Evolutionary conservation across 2,329 filamentous ascomycete species (phyloP).

Genomic region (Penicillium thymicola): DNA sequence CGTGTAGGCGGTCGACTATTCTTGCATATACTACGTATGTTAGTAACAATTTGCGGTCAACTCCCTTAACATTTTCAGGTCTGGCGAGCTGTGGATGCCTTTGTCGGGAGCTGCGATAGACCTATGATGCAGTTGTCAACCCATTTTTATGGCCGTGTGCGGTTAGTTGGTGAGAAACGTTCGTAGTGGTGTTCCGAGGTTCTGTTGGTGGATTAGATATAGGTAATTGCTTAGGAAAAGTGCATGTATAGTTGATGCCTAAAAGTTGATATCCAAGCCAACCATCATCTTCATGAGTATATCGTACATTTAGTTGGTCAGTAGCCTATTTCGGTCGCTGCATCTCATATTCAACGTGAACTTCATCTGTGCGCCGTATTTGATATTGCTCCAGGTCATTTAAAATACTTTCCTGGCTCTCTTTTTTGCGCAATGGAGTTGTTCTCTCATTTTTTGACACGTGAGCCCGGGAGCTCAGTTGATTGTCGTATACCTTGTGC

Average conservation of each 20-base stretch:
- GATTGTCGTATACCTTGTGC: not conserved
- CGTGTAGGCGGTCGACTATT: too few relatives aligned
- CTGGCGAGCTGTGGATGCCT: too few relatives aligned
- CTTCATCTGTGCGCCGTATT: slow-evolving; percentile 24
- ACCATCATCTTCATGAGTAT: not conserved
- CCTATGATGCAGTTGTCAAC: too few relatives aligned
- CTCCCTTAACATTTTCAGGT: too few relatives aligned
- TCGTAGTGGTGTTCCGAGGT: not conserved
- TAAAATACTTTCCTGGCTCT: slow-evolving; percentile 21
- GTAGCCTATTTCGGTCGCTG: not conserved
- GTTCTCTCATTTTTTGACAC: not conserved
- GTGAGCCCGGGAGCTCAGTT: not conserved
- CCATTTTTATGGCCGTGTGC: too few relatives aligned
- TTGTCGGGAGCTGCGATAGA: too few relatives aligned
- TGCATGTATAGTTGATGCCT: not conserved
- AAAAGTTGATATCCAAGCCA: not conserved
- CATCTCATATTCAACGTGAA: slow-evolving; percentile 21
- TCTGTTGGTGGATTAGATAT: not conserved
- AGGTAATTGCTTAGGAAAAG: not conserved
- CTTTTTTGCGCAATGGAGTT: not conserved
- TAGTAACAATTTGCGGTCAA: too few relatives aligned
- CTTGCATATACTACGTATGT: too few relatives aligned
- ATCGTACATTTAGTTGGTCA: not conserved
- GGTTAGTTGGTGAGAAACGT: too few relatives aligned
- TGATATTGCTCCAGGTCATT: slow-evolving; percentile 1